A percentile compares a stretch with the other conserved stretches of the same genome.
These are phyloP conservation scores for Cladosporium sp. DNA, from an alignment of 2,329 filamentous ascomycete species.

Conservation along the genomic window DNA sequence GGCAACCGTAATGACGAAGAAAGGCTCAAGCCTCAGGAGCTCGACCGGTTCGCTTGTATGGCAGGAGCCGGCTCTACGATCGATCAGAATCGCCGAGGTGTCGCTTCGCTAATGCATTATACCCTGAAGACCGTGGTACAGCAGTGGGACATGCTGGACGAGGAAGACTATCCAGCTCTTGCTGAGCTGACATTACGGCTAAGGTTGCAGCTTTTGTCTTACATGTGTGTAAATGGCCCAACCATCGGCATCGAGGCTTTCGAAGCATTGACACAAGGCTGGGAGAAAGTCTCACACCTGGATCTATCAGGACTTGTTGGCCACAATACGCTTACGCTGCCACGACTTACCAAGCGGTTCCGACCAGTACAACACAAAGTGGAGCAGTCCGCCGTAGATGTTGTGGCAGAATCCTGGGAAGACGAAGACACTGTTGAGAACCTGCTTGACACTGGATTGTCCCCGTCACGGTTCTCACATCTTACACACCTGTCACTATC, in stretches of 20 bases:
- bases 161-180: slow-evolving; percentile 58
- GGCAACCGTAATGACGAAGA: slow-evolving; percentile 21
- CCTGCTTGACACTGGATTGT: slow-evolving; percentile 29
- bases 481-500: slow-evolving; percentile 61
- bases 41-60: slow-evolving; percentile 31
- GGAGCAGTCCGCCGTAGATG: slow-evolving; percentile 10
- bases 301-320: slow-evolving; percentile 56
- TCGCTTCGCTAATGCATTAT: slow-evolving; percentile 47
- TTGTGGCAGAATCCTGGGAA: slow-evolving; percentile 50
- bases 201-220: slow-evolving; percentile 57
- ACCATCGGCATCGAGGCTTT: slow-evolving; percentile 48
- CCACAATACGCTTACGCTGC: slow-evolving; percentile 47
- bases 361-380: slow-evolving; percentile 33
- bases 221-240: slow-evolving; percentile 53
- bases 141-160: slow-evolving; percentile 58
- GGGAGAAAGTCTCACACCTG: slow-evolving; percentile 50
- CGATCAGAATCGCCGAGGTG: neutral
- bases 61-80: slow-evolving; percentile 20
- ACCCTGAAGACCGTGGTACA: slow-evolving; percentile 55
- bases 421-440: slow-evolving; percentile 36
- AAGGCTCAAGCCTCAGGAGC: slow-evolving; percentile 28
- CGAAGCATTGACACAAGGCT: slow-evolving; percentile 52
- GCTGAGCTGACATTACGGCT: slow-evolving; percentile 52
- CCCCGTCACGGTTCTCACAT: slow-evolving; percentile 47
- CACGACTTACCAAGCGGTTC: slow-evolving; percentile 46